These are phyloP conservation scores for Podospora tetraspora DNA, from an alignment of 495 filamentous ascomycete species.

Conservation along the genomic window DNA sequence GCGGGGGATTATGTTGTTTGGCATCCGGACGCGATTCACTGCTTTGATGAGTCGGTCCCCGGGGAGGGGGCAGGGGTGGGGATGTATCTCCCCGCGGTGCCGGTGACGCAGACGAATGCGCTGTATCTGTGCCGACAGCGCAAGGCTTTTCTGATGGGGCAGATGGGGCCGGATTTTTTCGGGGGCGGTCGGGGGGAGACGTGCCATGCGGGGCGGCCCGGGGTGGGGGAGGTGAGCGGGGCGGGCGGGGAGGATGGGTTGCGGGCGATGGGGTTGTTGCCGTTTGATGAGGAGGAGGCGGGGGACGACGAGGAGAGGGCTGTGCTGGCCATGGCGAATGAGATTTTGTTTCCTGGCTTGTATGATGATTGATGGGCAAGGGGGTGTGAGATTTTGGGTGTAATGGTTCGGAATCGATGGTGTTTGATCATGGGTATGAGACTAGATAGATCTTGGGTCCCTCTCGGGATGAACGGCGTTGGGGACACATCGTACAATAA, in stretches of 20 bases:
- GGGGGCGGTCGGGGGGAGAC: conserved; percentile 50
- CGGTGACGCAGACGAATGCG: conserved; percentile 72
- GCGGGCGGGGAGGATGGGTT: conserved; percentile 41
- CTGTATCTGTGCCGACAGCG: conserved; percentile 68
- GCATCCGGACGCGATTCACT: conserved; percentile 63
- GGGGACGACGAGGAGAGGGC: conserved; percentile 23
- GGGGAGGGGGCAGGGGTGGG: neutral
- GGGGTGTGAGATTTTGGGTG: neutral
- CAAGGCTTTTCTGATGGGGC: conserved; percentile 57
- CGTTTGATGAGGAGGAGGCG: conserved; percentile 35
- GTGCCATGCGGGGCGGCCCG: conserved; percentile 43
- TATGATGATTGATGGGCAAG: conserved; percentile 25
- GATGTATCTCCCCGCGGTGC: conserved; percentile 77
- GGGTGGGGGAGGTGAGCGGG: conserved; percentile 44
- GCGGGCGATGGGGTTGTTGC: conserved; percentile 46
- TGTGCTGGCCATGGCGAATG: conserved; percentile 37
- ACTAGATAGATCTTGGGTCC: neutral
- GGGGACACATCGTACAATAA: neutral
- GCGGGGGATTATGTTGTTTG: conserved; percentile 87
- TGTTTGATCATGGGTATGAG: neutral
- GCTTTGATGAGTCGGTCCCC: conserved; percentile 13
- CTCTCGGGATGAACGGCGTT: neutral
- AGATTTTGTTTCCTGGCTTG: conserved; percentile 43
- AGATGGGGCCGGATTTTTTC: conserved; percentile 63
- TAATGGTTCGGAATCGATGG: neutral